These are phyloP conservation scores for Aspergillus fumigatus DNA, from an alignment of 2,329 filamentous ascomycete genomes.

Conservation along the genomic window DNA sequence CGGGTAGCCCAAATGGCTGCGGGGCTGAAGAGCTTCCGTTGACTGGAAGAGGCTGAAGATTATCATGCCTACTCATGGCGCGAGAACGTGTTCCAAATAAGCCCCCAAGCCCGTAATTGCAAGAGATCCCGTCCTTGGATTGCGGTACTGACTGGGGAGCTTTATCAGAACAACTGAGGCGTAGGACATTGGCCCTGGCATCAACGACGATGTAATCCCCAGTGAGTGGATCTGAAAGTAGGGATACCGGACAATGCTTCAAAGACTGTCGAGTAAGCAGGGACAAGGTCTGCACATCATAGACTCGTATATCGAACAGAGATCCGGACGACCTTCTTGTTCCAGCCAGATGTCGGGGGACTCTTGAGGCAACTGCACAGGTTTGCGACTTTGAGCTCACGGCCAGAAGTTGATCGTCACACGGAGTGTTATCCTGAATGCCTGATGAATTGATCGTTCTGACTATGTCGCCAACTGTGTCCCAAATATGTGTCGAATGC, in stretches of 20 bases:
- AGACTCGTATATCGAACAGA: conserved; percentile 56
- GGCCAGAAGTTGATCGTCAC: conserved; percentile 49
- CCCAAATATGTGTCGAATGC: conserved; percentile 67
- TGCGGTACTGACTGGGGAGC: conserved; percentile 20
- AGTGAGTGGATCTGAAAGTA: conserved; percentile 60
- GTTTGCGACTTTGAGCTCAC: conserved; percentile 62
- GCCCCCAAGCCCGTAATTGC: conserved; percentile 29
- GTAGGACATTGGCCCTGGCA: conserved; percentile 66
- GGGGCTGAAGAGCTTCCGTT: conserved; percentile 6
- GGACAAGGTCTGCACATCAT: conserved; percentile 56
- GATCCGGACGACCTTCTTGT: conserved; percentile 44
- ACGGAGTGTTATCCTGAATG: conserved; percentile 5
- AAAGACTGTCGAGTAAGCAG: conserved; percentile 55
- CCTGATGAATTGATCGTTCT: conserved; percentile 60
- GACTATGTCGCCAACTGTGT: conserved; percentile 74
- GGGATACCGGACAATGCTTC: conserved; percentile 57
- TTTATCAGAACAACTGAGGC: conserved; percentile 25
- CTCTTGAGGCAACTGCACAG: conserved; percentile 59
- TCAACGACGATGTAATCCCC: conserved; percentile 74
- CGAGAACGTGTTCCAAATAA: conserved; percentile 26
- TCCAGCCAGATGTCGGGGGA: conserved; percentile 6
- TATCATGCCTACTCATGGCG: neutral
- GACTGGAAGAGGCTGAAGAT: neutral
- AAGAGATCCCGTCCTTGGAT: conserved; percentile 18
- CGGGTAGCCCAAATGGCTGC: conserved; percentile 26